Evolutionary conservation across 2,329 filamentous ascomycete genomes (phyloP).

Genomic region (Lecanicillium sp.): DNA sequence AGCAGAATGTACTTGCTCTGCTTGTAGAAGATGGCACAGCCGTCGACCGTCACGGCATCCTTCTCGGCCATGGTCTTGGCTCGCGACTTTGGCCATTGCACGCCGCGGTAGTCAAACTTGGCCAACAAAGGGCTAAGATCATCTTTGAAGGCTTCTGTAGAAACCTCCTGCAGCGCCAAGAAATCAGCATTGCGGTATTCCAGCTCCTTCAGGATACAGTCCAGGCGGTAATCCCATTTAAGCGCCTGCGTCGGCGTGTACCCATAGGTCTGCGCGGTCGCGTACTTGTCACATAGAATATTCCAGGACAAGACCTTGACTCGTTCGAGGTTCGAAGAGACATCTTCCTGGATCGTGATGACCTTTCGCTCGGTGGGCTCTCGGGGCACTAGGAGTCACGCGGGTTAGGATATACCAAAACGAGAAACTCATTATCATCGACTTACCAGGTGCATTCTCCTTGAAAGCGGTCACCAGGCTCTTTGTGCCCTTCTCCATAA

Average conservation of each 20-base stretch:
- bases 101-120: conserved; percentile 83
- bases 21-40: conserved; percentile 96
- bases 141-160: conserved; percentile 83
- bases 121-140: conserved; percentile 84
- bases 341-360: conserved; percentile 68
- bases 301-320: conserved; percentile 92
- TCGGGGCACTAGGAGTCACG: conserved; percentile 53
- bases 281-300: conserved; percentile 89
- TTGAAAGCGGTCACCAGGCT: conserved; percentile 75
- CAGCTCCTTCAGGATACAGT: conserved; percentile 78
- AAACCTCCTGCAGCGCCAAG: conserved; percentile 88
- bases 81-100: conserved; percentile 85
- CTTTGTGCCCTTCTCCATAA: conserved; percentile 82
- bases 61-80: conserved; percentile 87
- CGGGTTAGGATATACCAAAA: conserved; percentile 15
- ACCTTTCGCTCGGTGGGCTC: conserved; percentile 70
- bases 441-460: conserved; percentile 77
- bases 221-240: conserved; percentile 78
- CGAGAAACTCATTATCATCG: neutral
- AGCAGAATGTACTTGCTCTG: conserved; percentile 87
- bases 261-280: conserved; percentile 76
- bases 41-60: conserved; percentile 85
- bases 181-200: conserved; percentile 76
- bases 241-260: conserved; percentile 81
- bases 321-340: conserved; percentile 52